phyloP scores from a whole-genome alignment of 202 grass and related monocot genomes.

The Carex arenaria region DNA sequence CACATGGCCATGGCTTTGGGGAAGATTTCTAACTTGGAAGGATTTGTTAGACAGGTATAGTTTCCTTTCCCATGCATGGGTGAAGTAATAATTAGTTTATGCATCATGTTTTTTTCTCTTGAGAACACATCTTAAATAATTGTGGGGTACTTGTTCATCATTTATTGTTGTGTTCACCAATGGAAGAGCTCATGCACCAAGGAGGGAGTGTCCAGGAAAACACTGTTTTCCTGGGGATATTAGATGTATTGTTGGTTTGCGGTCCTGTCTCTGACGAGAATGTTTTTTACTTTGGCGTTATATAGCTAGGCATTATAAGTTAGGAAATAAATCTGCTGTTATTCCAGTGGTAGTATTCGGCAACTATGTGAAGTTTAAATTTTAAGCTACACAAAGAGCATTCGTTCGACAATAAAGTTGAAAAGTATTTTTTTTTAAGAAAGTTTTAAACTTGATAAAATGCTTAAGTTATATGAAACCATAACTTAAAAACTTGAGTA shows the following conservation, averaged over 20 bases:
- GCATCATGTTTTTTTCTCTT: not conserved
- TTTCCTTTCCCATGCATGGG: not conserved
- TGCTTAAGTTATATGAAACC: too few species aligned
- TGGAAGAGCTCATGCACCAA: not conserved
- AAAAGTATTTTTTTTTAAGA: too few species aligned
- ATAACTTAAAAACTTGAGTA: too few species aligned
- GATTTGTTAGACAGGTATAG: slow-evolving; percentile 85
- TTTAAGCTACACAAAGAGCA: too few species aligned
- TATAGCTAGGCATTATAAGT: not conserved
- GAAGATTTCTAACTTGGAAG: slow-evolving; percentile 79
- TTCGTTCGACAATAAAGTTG: too few species aligned
- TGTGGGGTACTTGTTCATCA: not conserved
- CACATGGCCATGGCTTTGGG: slow-evolving; percentile 75
- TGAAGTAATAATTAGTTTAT: not conserved
- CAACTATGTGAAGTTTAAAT: too few species aligned
- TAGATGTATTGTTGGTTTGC: too few species aligned
- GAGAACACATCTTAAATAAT: not conserved
- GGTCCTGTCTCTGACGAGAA: not conserved
- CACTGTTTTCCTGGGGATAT: not conserved
- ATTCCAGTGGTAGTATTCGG: not conserved
- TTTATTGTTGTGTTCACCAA: not conserved
- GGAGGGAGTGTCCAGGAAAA: not conserved
- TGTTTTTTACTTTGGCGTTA: not conserved
- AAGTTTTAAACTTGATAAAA: too few species aligned
- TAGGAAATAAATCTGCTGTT: too few species aligned